A percentile compares a stretch with the other conserved stretches of the same genome.
Evolutionary conservation across 805 yeast genomes (phyloP).

Genomic region (Wickerhamiella qilinensis): DNA sequence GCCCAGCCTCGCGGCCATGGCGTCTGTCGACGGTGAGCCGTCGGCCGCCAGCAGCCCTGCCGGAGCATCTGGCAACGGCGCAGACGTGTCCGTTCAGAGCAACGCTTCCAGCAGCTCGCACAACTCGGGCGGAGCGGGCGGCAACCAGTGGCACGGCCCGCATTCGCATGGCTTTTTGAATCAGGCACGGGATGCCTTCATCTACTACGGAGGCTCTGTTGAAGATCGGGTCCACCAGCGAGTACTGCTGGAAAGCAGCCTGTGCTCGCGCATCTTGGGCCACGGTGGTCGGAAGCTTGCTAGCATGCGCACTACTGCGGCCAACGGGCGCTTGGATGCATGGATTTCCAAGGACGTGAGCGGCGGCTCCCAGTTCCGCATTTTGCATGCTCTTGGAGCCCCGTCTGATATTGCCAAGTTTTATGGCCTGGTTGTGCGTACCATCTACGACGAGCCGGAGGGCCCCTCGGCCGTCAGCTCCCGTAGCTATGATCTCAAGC

Average conservation of each 20-base stretch:
- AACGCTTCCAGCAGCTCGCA: too few species aligned
- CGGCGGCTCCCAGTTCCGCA: constrained; percentile 54
- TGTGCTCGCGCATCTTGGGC: constrained; percentile 9
- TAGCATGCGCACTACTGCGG: constrained; percentile 6
- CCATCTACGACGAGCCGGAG: constrained; percentile 49
- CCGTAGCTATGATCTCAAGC: constrained; percentile 36
- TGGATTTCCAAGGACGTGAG: constrained; percentile 19
- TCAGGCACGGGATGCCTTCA: not conserved
- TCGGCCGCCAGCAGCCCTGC: too few species aligned
- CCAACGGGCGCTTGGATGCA: constrained; percentile 5
- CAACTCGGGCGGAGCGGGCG: too few species aligned
- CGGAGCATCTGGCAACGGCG: too few species aligned
- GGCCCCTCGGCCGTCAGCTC: constrained; percentile 42
- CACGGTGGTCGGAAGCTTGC: constrained; percentile 10
- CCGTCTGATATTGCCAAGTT: constrained; percentile 71
- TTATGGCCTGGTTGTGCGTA: constrained; percentile 54
- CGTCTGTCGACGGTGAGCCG: too few species aligned
- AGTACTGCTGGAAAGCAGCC: constrained; percentile 1
- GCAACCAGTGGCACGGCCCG: not conserved
- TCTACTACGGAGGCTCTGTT: not conserved
- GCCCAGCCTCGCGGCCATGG: too few species aligned
- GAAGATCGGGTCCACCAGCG: not conserved
- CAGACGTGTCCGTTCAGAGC: too few species aligned
- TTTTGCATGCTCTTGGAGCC: constrained; percentile 56
- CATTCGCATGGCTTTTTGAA: not conserved